phyloP scores from a whole-genome alignment of 116 monocot genomes.

The Phalaenopsis hybrid region DNA sequence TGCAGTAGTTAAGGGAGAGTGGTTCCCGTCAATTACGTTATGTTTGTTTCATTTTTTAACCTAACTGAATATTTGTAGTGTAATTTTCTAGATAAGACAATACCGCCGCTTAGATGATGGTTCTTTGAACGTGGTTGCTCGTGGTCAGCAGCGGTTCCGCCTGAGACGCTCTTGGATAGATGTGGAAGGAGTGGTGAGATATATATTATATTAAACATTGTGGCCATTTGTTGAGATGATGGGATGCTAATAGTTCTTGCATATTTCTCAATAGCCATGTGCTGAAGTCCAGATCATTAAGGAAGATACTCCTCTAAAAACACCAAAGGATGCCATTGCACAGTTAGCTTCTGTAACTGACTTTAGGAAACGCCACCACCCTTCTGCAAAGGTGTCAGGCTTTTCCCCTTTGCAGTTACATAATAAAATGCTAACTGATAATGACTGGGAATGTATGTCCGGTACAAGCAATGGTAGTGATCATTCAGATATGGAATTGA shows the following conservation, averaged over 20 bases:
- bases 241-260: neutral
- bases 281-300: slow-evolving; percentile 85
- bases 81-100: slow-evolving; percentile 62
- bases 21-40: neutral
- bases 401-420: slow-evolving; percentile 19
- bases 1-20: neutral
- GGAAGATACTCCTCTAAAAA: slow-evolving; percentile 79
- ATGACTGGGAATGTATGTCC: slow-evolving; percentile 48
- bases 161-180: slow-evolving; percentile 68
- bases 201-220: slow-evolving; percentile 3
- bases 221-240: neutral
- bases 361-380: slow-evolving; percentile 9
- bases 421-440: slow-evolving; percentile 36
- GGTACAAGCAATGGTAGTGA: slow-evolving; percentile 38
- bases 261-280: slow-evolving; percentile 50
- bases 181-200: slow-evolving; percentile 71
- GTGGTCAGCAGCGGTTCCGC: slow-evolving; percentile 88
- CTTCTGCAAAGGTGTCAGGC: slow-evolving; percentile 17
- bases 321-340: slow-evolving; percentile 79
- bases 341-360: slow-evolving; percentile 49
- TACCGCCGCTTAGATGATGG: slow-evolving; percentile 69
- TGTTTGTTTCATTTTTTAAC: neutral
- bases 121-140: slow-evolving; percentile 83
- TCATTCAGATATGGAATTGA: slow-evolving; percentile 36
- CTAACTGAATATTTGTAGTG: slow-evolving; percentile 2